Conservation (phyloP, 495 filamentous ascomycete genomes). For the Talaromyces wortmannii region DNA sequence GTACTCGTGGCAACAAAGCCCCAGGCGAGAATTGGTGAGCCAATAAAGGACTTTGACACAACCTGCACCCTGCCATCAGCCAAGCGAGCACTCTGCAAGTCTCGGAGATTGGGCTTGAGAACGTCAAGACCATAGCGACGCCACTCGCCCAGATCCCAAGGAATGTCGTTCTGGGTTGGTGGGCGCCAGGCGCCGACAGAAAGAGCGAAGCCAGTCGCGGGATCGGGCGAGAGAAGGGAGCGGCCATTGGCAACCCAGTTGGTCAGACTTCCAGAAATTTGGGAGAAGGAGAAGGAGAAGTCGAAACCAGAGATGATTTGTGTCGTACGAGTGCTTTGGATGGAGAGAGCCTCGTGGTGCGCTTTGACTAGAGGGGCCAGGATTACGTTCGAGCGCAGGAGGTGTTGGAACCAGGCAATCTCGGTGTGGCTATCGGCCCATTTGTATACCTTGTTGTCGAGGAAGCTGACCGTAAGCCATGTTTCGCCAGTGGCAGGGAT, state of each 20-base stretch:
- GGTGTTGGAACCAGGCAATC: slow-evolving; percentile 23
- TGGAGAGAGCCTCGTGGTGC: neutral
- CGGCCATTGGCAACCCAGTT: slow-evolving; percentile 5
- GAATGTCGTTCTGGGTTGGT: slow-evolving; percentile 60
- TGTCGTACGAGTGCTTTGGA: neutral
- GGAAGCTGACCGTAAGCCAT: slow-evolving; percentile 26
- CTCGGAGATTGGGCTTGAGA: slow-evolving; percentile 33
- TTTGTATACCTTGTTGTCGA: slow-evolving; percentile 11
- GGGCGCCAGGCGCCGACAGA: slow-evolving; percentile 34
- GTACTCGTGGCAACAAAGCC: slow-evolving; percentile 38
- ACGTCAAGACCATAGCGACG: slow-evolving; percentile 17
- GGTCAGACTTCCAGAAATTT: slow-evolving; percentile 9
- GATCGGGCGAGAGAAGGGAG: slow-evolving; percentile 5
- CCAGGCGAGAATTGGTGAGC: slow-evolving; percentile 53
- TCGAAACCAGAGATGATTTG: neutral
- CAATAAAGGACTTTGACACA: slow-evolving; percentile 37
- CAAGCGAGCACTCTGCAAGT: slow-evolving; percentile 21
- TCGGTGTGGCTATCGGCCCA: slow-evolving; percentile 27
- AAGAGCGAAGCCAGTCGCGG: slow-evolving; percentile 10
- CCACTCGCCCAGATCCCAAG: slow-evolving; percentile 31
- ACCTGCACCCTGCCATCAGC: slow-evolving; percentile 20
- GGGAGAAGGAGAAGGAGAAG: slow-evolving; percentile 7
- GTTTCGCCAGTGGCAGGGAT: slow-evolving; percentile 6
- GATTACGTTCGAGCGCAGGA: slow-evolving; percentile 4
- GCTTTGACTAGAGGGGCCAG: slow-evolving; percentile 6